phyloP scores from a whole-genome alignment of 1,139 yeast genomes.

The Fermentozyma sake region DNA sequence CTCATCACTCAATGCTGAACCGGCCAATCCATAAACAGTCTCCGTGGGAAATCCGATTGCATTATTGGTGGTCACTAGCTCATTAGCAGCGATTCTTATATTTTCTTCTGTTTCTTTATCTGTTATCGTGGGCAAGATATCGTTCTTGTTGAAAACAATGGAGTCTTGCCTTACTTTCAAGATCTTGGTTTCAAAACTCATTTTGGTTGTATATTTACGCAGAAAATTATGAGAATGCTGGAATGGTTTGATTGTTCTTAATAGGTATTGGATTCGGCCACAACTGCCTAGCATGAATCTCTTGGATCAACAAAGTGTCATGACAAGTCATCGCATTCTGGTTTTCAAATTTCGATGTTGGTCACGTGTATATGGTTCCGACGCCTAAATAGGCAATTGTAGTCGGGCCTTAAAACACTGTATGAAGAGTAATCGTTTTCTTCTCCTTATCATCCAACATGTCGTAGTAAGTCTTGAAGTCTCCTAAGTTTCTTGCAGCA shows the following conservation, averaged over 20 bases:
- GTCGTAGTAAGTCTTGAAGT: constrained; percentile 53
- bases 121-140: constrained; percentile 35
- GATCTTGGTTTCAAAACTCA: constrained; percentile 25
- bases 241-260: no score
- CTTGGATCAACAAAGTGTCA: no score
- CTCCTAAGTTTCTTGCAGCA: constrained; percentile 47
- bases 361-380: no score
- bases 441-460: constrained; percentile 54
- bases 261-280: no score
- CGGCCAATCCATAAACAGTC: constrained; percentile 95
- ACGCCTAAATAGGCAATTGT: no score
- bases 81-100: constrained; percentile 54
- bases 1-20: constrained; percentile 70
- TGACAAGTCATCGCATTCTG: no score
- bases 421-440: constrained; percentile 46
- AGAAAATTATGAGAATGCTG: no score
- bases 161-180: constrained; percentile 26
- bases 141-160: constrained; percentile 22
- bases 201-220: no score
- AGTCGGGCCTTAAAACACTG: constrained; percentile 29
- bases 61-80: constrained; percentile 45
- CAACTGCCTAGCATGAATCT: no score
- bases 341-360: no score
- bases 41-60: constrained; percentile 95
- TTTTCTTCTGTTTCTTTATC: constrained; percentile 49